Base-by-base conservation (phyloP, 805 yeast species). In the Candida ficus region DNA sequence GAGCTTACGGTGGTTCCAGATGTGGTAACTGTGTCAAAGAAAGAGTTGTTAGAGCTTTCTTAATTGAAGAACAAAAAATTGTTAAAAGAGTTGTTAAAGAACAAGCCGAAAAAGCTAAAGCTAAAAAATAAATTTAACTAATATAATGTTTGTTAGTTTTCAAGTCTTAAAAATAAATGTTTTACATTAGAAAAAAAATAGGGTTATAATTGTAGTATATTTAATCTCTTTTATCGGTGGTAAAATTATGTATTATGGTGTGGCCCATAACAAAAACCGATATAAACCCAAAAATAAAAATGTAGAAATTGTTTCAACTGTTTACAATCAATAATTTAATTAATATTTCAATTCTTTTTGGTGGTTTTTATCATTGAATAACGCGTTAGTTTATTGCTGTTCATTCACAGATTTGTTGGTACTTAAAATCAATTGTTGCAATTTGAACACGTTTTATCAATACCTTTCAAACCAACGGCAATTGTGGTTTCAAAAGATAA, bases 1-100 rank as follows among this genome's bases (percentile, higher is more conserved):
- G 99, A 83, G 90, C 96, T 63, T 93, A 93, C 91, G 99, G 99
- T 80, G 99, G 99, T 73, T 82, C 87, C 67, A 84, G 85, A 80
- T 88, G 93, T 79, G 96, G 91, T 72, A 88, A 79, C 87, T 88
- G 96, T 79, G 98, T 91, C 70, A 91, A 91, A 84, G 96, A 91
- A 77, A 88, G 97, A 83, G 83, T 93, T 64, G 91, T 91, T 71
- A 91, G 99, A 79, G 97, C 99, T 67, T 93, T 93, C 89, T 84
- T 93, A 73, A 87, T 93, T 61, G 99, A 95, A 80, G 99, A 93
- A 80, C 98, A 93, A 80, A 95, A 93, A 88, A 90, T 93, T 59
- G 99, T 93, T 70, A 95, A 93, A 90, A 89, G 95, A 78, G 96
- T 93, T 64, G 83, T 93, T 68, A 91, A 91, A 85, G 96, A 89